Conservation (phyloP, 768 basidiomycete species). For the Lactarius hatsudake region DNA sequence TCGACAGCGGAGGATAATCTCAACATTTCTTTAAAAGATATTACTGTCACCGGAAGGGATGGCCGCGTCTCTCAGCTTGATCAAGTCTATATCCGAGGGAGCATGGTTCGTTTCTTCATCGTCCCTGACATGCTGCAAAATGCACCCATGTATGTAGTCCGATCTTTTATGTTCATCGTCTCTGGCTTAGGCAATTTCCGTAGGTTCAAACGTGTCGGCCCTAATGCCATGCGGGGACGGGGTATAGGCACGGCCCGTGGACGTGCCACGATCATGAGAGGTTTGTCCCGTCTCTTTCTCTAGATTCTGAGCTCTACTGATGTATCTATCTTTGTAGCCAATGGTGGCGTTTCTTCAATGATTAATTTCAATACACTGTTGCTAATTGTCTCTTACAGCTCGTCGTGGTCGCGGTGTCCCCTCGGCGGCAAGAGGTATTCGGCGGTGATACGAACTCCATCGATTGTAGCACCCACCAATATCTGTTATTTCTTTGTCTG, state of each 20-base stretch:
- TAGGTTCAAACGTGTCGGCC: conserved; percentile 99
- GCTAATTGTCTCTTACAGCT: conserved; percentile 44
- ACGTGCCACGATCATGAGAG: conserved; percentile 97
- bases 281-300: conserved; percentile 46
- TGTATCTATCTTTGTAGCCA: conserved; percentile 49
- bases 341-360: conserved; percentile 46
- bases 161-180: conserved; percentile 6
- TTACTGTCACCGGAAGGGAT: conserved; percentile 96
- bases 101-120: conserved; percentile 98
- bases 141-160: conserved; percentile 84
- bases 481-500: conserved; percentile 20
- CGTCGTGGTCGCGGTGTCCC: conserved; percentile 85
- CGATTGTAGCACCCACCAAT: conserved; percentile 22
- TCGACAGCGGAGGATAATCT: conserved; percentile 91
- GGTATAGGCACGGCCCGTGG: conserved; percentile 99
- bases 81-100: conserved; percentile 98
- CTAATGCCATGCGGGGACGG: conserved; percentile 96
- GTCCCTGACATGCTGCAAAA: conserved; percentile 99
- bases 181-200: conserved; percentile 10
- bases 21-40: conserved; percentile 93
- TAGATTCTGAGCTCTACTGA: conserved; percentile 19
- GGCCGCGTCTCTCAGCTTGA: conserved; percentile 98
- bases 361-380: background rate
- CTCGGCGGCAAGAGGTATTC: conserved; percentile 71
- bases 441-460: conserved; percentile 51